phyloP scores from a whole-genome alignment of 768 basidiomycete genomes.

The Ramaria sp. region DNA sequence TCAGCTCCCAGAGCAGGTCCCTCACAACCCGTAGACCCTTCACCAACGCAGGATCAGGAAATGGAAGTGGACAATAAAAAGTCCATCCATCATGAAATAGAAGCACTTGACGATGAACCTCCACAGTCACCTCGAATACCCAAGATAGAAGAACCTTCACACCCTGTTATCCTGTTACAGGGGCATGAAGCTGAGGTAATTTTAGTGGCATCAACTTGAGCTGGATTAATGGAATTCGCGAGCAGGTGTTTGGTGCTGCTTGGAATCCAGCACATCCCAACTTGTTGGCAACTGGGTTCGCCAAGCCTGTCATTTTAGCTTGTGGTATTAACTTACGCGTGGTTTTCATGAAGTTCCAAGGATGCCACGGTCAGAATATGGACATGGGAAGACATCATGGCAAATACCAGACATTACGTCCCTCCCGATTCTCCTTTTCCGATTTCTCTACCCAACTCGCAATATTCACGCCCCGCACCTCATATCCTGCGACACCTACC shows the following conservation, averaged over 20 bases:
- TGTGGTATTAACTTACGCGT: neutral
- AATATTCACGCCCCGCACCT: neutral
- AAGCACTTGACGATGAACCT: neutral
- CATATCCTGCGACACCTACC: constrained; percentile 38
- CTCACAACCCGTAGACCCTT: neutral
- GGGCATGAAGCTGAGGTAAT: constrained; percentile 56
- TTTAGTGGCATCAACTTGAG: neutral
- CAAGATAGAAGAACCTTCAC: neutral
- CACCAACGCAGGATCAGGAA: neutral
- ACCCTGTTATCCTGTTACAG: constrained; percentile 13
- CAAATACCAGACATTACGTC: constrained; percentile 17
- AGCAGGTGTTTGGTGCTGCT: constrained; percentile 68
- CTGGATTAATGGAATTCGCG: neutral
- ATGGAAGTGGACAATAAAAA: neutral
- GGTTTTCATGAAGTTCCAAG: constrained; percentile 43
- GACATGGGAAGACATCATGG: constrained; percentile 32
- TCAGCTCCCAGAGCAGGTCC: neutral
- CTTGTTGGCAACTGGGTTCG: constrained; percentile 67
- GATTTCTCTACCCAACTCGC: constrained; percentile 22
- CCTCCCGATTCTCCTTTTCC: constrained; percentile 12
- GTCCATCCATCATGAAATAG: neutral
- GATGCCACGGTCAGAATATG: constrained; percentile 68
- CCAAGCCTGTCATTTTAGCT: neutral
- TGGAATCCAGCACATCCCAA: constrained; percentile 58
- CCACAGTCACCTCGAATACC: neutral